A percentile compares a stretch with the other conserved stretches of the same genome.
These are phyloP conservation scores for Sporothrix humicola DNA, from an alignment of 2,329 filamentous ascomycete genomes.

Conservation along the genomic window DNA sequence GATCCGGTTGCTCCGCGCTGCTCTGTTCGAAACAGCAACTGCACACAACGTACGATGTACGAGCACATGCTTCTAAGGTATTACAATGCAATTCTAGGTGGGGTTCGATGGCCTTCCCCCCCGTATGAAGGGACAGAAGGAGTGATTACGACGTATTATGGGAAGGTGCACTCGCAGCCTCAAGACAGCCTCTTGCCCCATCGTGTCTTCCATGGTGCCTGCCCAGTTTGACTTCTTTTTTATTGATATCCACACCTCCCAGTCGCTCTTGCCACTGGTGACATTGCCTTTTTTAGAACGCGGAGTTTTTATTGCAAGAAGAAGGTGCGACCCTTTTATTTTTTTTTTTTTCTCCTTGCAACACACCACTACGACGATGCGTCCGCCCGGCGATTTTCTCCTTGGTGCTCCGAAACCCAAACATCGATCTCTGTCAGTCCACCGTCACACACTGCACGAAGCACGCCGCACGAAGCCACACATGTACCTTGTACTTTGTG, in stretches of 20 bases:
- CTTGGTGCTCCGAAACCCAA: not conserved
- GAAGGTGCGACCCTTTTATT: slow-evolving; percentile 13
- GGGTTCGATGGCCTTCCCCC: not conserved
- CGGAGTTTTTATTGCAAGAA: slow-evolving; percentile 21
- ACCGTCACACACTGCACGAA: no score
- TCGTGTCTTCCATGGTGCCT: not conserved
- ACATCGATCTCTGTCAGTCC: not conserved
- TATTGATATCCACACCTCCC: not conserved
- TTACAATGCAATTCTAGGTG: not conserved
- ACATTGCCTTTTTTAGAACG: not conserved
- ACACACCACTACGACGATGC: not conserved
- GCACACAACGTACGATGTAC: slow-evolving; percentile 12
- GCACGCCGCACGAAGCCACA: not conserved
- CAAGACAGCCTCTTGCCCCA: no score
- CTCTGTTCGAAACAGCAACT: not conserved
- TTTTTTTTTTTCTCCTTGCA: not conserved
- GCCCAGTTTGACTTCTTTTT: not conserved
- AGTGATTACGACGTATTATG: no score
- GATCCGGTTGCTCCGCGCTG: not conserved
- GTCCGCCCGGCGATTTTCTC: not conserved
- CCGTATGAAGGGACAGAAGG: no score
- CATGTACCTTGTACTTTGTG: not conserved
- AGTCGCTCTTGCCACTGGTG: not conserved
- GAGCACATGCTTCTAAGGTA: not conserved
- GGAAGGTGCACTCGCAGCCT: not conserved